Conservation (phyloP, 2,329 filamentous ascomycete genomes). For the Achaetomium macrosporum region DNA sequence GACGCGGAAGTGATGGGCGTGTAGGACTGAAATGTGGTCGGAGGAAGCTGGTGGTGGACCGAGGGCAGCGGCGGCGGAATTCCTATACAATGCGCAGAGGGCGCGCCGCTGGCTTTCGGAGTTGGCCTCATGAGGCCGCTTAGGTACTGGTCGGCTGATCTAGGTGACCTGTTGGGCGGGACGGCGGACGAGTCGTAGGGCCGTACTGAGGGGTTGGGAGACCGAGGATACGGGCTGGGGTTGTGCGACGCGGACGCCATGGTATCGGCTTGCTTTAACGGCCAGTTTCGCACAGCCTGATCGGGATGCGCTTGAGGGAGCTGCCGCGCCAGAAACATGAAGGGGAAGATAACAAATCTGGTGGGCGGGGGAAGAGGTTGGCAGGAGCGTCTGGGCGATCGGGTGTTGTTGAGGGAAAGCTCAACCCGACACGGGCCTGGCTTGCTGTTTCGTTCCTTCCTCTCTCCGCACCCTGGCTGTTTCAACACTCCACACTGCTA, state of each 20-base stretch:
- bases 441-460: not conserved
- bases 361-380: constrained; percentile 11
- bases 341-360: constrained; percentile 17
- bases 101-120: constrained; percentile 30
- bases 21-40: constrained; percentile 46
- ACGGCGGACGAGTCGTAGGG: constrained; percentile 61
- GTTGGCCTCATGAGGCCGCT: constrained; percentile 43
- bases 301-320: constrained; percentile 33
- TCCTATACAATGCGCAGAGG: constrained; percentile 44
- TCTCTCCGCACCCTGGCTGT: constrained; percentile 12
- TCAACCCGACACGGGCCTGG: constrained; percentile 4
- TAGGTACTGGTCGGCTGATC: constrained; percentile 47
- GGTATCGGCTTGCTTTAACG: constrained; percentile 29
- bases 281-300: constrained; percentile 31
- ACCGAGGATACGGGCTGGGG: constrained; percentile 55
- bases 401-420: constrained; percentile 16
- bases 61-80: constrained; percentile 47
- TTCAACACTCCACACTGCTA: constrained; percentile 3
- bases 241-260: constrained; percentile 55
- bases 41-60: constrained; percentile 33
- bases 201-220: constrained; percentile 54
- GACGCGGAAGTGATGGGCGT: constrained; percentile 45
- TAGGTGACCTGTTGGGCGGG: constrained; percentile 56
- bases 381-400: constrained; percentile 12
- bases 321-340: constrained; percentile 38